Percentiles rank a stretch among this genome's conserved stretches.
phyloP scores from a whole-genome alignment of 352 stramenopile species.

The Globisporangium cederbergense region DNA sequence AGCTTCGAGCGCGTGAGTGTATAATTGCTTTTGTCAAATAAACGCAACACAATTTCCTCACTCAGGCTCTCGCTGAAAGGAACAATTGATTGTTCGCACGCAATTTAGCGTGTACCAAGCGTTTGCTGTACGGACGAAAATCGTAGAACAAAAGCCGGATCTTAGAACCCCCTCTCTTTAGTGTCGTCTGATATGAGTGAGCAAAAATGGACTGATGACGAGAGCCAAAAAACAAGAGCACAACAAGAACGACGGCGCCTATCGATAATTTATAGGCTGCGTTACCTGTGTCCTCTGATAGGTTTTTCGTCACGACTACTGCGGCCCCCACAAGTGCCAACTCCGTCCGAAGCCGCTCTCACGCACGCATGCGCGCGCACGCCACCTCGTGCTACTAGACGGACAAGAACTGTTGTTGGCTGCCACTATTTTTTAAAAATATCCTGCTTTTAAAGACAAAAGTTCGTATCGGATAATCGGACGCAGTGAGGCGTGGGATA shows the following conservation, averaged over 20 bases:
- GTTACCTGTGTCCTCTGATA: background rate
- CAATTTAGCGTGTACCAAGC: background rate
- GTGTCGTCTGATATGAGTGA: background rate
- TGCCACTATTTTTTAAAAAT: too few relatives aligned
- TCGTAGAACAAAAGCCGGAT: background rate
- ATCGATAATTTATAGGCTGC: too few relatives aligned
- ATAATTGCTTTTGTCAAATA: too few relatives aligned
- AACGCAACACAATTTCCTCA: background rate
- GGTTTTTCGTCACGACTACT: background rate
- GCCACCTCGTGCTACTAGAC: background rate
- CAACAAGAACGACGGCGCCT: background rate
- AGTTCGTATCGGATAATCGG: background rate
- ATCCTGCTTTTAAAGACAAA: background rate
- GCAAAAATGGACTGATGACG: too few relatives aligned
- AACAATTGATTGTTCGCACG: too few relatives aligned
- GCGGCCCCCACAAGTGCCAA: too few relatives aligned
- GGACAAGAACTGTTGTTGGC: background rate
- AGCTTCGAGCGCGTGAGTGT: background rate
- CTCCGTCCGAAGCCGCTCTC: background rate
- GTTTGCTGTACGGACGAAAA: background rate
- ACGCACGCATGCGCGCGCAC: conserved; percentile 7
- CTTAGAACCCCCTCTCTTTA: conserved; percentile 8
- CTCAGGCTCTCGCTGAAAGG: background rate
- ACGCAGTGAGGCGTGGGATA: conserved; percentile 5
- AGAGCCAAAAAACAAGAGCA: background rate